Conservation (phyloP, 805 yeast genomes). For the Naumovozyma castellii region DNA sequence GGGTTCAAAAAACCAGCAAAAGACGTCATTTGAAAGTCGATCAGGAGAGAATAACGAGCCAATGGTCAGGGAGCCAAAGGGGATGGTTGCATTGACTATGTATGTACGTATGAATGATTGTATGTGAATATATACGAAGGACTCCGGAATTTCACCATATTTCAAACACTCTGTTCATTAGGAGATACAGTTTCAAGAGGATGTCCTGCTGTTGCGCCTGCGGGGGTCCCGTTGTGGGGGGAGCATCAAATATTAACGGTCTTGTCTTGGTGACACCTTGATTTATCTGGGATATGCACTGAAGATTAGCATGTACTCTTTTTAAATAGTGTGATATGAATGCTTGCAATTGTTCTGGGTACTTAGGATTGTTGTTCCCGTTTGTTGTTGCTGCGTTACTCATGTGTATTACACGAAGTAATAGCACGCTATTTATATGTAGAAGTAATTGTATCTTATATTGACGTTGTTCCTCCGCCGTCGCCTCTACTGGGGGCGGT, state of each 20-base stretch:
- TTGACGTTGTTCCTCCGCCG: constrained; percentile 22
- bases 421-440: constrained; percentile 28
- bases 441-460: constrained; percentile 29
- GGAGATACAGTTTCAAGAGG: constrained; percentile 23
- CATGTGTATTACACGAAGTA: constrained; percentile 22
- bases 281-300: constrained; percentile 29
- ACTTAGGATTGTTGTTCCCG: too few species aligned
- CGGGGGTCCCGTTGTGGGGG: constrained; percentile 14
- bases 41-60: too few species aligned
- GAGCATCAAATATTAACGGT: constrained; percentile 24
- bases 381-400: constrained; percentile 12
- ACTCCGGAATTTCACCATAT: constrained; percentile 26
- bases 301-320: constrained; percentile 29
- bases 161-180: constrained; percentile 28
- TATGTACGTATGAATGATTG: too few species aligned
- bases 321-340: constrained; percentile 25
- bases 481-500: background rate
- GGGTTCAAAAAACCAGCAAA: too few species aligned
- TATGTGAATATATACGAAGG: too few species aligned
- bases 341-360: constrained; percentile 22
- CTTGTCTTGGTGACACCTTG: constrained; percentile 21
- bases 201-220: constrained; percentile 23
- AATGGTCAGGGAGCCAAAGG: too few species aligned
- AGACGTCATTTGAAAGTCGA: too few species aligned
- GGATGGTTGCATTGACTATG: too few species aligned